Evolutionary conservation across 129 eudicot species (phyloP).

Genomic region (Erigeron canadensis): DNA sequence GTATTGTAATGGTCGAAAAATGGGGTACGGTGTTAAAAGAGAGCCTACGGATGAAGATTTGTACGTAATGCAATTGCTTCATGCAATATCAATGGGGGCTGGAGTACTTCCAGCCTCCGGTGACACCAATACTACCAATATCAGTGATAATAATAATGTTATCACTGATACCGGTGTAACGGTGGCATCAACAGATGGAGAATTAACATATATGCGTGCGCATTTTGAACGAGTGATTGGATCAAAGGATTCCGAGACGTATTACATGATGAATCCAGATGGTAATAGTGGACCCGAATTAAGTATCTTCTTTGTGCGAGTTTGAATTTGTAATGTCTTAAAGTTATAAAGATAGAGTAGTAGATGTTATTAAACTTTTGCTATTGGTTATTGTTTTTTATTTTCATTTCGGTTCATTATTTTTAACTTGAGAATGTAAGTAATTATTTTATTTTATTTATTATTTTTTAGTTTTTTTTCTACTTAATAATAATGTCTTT

Average conservation of each 20-base stretch:
- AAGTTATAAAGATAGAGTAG: conserved; percentile 10
- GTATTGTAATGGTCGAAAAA: conserved; percentile 79
- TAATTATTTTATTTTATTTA: no score
- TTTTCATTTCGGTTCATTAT: neutral
- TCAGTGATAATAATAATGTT: neutral
- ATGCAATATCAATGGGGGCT: conserved; percentile 87
- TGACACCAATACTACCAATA: neutral
- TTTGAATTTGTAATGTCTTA: conserved; percentile 27
- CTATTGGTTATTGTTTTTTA: no score
- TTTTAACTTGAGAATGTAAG: no score
- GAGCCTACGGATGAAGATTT: conserved; percentile 80
- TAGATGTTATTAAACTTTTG: neutral
- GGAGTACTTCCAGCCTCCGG: conserved; percentile 71
- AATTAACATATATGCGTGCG: conserved; percentile 87
- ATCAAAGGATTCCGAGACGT: conserved; percentile 88
- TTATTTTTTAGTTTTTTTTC: no score
- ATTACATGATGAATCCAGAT: conserved; percentile 89
- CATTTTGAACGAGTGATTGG: conserved; percentile 78
- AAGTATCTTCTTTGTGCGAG: conserved; percentile 72
- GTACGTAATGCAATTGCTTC: conserved; percentile 69
- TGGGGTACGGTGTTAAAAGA: conserved; percentile 82
- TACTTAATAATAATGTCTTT: no score
- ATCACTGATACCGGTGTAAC: neutral
- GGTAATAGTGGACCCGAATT: conserved; percentile 84
- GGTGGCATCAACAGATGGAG: conserved; percentile 49